Evolutionary conservation across 164 flowering plant genomes (phyloP), one percentile per base, ranked within the genome.

Genomic region (Chimonanthus praecox): DNA sequence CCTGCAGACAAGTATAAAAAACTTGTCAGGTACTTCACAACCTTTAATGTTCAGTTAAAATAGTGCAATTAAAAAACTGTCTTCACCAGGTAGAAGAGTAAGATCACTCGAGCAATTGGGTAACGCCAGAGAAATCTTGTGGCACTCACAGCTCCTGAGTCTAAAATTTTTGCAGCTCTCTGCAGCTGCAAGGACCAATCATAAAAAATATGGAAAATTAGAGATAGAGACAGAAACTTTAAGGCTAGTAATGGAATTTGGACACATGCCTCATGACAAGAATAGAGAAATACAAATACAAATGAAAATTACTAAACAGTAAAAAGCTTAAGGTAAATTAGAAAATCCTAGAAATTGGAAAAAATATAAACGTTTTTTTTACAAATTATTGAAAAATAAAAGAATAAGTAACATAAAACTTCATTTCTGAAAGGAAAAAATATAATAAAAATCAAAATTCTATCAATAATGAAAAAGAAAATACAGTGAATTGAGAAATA

Each of bases 41-140:
- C 63, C 33, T 61, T 46, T 13, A 3, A 50, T 62, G 5, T n/a
- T 48, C 51, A 47, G 46, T n/a, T 16, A 46, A 72, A 72, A 6
- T 7, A 63, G 5, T 48, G 58, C 18, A 61, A 68, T 13, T 15
- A 49, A 70, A 13, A 47, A 15, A 46, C 16, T 44, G 11, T 64
- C 72, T 80, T 85, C 76, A 96, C 98, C 84, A 96, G 80, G 80
- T 96, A 94, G 75, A 85, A 92, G 18, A 96, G 88, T 71, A 96
- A 77, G 76, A 87, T 76, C 48, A 96, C 72, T 64, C 99, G 90
- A 73, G 99, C 98, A 80, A 80, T 82, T 45, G 99, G 99, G 80
- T 96, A 90, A 73, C 92, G 90, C 98, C 98, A 96, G n/a, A 96
- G 89, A 84, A 96, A 94, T 73, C 89, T 87, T 58, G 97, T 96